Conservation (phyloP, 192 early-diverging fungal species). For the Coemansia sp. region DNA sequence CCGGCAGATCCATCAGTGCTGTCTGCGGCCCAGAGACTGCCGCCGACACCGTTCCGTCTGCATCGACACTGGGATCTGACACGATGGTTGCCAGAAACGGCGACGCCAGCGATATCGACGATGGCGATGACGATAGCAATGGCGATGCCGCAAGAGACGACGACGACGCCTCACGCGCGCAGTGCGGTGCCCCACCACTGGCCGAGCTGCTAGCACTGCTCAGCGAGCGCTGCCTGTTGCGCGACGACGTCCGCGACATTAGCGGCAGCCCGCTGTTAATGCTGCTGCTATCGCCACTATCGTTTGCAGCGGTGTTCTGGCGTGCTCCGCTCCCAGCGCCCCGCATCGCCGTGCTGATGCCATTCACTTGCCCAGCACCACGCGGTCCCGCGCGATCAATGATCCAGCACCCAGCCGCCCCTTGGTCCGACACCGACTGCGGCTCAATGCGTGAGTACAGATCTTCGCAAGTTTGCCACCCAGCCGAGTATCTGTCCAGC, state of each 20-base stretch:
- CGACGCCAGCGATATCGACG: background rate
- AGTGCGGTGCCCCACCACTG: background rate
- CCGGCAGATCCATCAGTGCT: background rate
- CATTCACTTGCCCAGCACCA: slow-evolving; percentile 10
- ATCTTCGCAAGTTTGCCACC: slow-evolving; percentile 25
- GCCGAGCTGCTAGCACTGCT: slow-evolving; percentile 10
- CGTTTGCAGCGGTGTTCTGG: background rate
- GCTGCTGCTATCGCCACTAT: background rate
- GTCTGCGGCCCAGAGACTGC: slow-evolving; percentile 11
- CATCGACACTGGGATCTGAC: slow-evolving; percentile 13
- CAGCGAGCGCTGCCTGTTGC: slow-evolving; percentile 2
- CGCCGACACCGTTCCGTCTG: background rate
- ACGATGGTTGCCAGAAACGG: slow-evolving; percentile 29
- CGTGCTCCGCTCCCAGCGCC: background rate
- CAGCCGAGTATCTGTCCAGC: slow-evolving; percentile 29
- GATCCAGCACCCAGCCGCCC: slow-evolving; percentile 18
- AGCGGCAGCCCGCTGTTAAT: slow-evolving; percentile 4
- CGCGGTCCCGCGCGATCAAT: slow-evolving; percentile 41
- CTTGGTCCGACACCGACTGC: slow-evolving; percentile 4
- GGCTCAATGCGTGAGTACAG: slow-evolving; percentile 27
- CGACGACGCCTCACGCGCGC: background rate
- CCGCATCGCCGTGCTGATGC: background rate
- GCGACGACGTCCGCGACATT: slow-evolving; percentile 3
- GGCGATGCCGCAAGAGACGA: background rate
- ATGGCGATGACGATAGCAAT: no score